Conservation (phyloP, 805 yeast species). For the Kregervanrija fluxuum region DNA sequence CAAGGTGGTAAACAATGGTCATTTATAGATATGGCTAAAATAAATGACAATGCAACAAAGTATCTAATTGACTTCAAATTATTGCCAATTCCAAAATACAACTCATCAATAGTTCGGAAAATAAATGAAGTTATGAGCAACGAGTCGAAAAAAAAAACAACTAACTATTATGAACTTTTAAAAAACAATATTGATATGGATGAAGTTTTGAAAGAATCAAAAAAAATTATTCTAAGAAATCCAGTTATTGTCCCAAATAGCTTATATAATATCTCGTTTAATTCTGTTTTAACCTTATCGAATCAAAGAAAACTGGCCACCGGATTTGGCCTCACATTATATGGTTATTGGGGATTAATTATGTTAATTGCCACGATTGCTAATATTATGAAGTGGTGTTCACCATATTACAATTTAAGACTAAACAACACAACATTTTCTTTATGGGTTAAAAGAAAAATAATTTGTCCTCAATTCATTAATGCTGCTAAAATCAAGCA, state of each 20-base stretch:
- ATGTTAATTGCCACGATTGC: constrained; percentile 18
- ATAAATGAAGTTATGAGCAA: constrained; percentile 2
- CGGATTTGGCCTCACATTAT: constrained; percentile 20
- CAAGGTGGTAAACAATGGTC: constrained; percentile 25
- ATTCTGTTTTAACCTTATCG: constrained; percentile 24
- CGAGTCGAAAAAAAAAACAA: not conserved
- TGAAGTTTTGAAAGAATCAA: constrained; percentile 2
- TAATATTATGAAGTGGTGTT: constrained; percentile 30
- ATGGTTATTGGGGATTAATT: constrained; percentile 28
- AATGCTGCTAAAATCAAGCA: constrained; percentile 4
- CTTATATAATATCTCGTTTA: constrained; percentile 19
- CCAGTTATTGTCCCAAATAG: constrained; percentile 23
- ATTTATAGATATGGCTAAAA: constrained; percentile 21
- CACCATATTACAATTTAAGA: constrained; percentile 23
- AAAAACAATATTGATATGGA: not conserved
- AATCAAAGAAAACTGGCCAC: constrained; percentile 26
- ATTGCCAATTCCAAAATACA: constrained; percentile 6
- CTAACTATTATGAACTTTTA: not conserved
- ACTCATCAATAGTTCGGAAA: constrained; percentile 7
- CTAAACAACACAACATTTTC: constrained; percentile 15
- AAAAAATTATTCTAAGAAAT: constrained; percentile 11
- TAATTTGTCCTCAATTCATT: constrained; percentile 27
- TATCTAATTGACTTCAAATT: constrained; percentile 13
- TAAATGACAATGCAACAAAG: constrained; percentile 23
- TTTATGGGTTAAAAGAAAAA: constrained; percentile 27